Conservation (phyloP, 2,329 filamentous ascomycete genomes). For the Fusarium irregulare region DNA sequence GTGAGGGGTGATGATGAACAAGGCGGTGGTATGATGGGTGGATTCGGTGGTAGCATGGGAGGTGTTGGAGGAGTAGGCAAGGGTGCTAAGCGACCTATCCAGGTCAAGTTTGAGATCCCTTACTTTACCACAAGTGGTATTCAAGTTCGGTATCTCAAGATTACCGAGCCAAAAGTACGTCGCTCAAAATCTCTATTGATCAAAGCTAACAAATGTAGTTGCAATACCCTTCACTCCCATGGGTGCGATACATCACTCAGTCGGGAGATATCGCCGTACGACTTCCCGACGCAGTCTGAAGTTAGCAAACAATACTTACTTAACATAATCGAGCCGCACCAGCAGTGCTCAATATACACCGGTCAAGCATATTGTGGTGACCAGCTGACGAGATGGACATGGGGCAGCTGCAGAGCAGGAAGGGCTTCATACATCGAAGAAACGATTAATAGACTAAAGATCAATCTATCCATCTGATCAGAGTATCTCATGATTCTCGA, state of each 20-base stretch:
- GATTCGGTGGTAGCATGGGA: conserved; percentile 96
- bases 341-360: neutral
- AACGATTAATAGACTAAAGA: conserved; percentile 46
- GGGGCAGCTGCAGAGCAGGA: conserved; percentile 36
- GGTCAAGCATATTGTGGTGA: conserved; percentile 14
- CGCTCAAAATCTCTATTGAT: neutral
- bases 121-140: conserved; percentile 99
- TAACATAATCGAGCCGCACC: conserved; percentile 30
- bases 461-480: conserved; percentile 21
- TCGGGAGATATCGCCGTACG: conserved; percentile 96
- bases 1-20: conserved; percentile 96
- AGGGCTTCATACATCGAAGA: conserved; percentile 35
- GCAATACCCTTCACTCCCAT: conserved; percentile 97
- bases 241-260: conserved; percentile 99
- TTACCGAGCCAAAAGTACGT: conserved; percentile 97
- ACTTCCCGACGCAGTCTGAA: conserved; percentile 86
- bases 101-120: conserved; percentile 99
- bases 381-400: conserved; percentile 24
- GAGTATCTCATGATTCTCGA: conserved; percentile 23
- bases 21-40: conserved; percentile 96
- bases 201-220: conserved; percentile 65
- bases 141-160: conserved; percentile 98
- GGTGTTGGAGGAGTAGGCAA: conserved; percentile 82
- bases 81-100: conserved; percentile 91
- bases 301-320: conserved; percentile 24